Conservation (phyloP, 345 rosid species). For the Jatropha curcas region DNA sequence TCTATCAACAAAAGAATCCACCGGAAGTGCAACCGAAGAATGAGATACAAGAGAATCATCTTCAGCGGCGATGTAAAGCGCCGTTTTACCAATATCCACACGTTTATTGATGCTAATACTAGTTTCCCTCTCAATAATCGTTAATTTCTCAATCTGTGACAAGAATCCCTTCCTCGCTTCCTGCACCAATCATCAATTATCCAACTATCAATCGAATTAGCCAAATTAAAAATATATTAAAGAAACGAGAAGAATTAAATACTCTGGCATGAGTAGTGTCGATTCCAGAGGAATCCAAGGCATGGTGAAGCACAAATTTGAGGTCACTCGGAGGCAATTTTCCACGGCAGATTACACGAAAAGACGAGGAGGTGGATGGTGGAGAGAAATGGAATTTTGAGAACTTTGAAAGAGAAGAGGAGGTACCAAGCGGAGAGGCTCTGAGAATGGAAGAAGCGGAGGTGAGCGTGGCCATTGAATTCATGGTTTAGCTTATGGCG, state of each 20-base stretch:
- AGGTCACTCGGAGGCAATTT: not conserved
- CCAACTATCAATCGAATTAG: not conserved
- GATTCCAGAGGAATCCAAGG: conserved; percentile 6
- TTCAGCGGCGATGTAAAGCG: conserved; percentile 65
- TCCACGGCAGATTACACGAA: not conserved
- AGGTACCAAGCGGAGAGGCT: not conserved
- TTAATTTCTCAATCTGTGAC: conserved; percentile 23
- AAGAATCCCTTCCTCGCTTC: conserved; percentile 4
- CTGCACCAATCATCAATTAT: not conserved
- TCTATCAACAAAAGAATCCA: conserved; percentile 52
- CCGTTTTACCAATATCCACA: conserved; percentile 56
- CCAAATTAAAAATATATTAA: not conserved
- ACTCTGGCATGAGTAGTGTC: conserved; percentile 1
- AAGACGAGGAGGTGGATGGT: not conserved
- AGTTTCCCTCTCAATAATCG: conserved; percentile 51
- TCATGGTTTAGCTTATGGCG: not conserved
- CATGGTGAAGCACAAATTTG: not conserved
- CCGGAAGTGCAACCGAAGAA: conserved; percentile 64
- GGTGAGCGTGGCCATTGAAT: not conserved
- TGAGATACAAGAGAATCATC: conserved; percentile 65
- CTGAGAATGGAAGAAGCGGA: not conserved
- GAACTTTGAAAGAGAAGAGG: not conserved
- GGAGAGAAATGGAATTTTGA: not conserved
- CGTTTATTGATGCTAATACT: conserved; percentile 59
- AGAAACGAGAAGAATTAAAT: not conserved